Base-by-base conservation (phyloP, 148 eudicot genomes). In the Chenopodium berlandieri region DNA sequence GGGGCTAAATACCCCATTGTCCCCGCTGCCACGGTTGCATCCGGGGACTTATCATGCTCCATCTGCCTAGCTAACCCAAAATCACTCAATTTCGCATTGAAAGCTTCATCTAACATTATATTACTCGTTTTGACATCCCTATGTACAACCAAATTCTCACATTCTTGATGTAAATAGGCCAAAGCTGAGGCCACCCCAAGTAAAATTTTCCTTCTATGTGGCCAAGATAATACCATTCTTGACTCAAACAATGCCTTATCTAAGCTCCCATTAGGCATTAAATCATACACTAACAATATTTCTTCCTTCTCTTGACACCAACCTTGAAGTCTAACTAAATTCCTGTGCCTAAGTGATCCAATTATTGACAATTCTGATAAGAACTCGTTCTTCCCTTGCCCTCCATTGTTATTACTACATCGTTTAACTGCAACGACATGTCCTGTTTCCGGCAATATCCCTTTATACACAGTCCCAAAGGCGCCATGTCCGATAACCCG, bases 221-320 rank as follows among this genome's bases (percentile, higher is more conserved):
- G 68, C 97, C 97, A 93, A 0, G 85, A 47, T 20, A 93, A 81
- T 25, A 85, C 82, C 82, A 85, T 87, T 66, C 91, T 89, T 1
- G 95, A 89, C 78, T 93, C 97, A 46, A 86, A 91, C 48, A 88
- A 80, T 2, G 90, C 97, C 86, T 95, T 95, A 32, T 95, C 99
- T 70, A 95, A 88, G 56, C 94, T 90, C 75, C 99, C 99, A 81
- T 95, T 95, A 0, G 91, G 86, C 97, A 95, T 93, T 2, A 89
- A 75, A 58, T 95, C 99, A 44, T 95, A 95, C 1, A 95, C 91
- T 47, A 95, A 73, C 31, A 95, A 80, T 68, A 92, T 89, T 48
- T 93, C 98, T 0, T 94, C 98, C 64, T 91, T 95, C 74, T 94
- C 95, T 32, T 92, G 97, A 34, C 99, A 95, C 94, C 94, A 95